Percentiles rank a stretch among this genome's conserved stretches.
Conservation (phyloP, 352 stramenopile species). For the Globisporangium echinulatum region DNA sequence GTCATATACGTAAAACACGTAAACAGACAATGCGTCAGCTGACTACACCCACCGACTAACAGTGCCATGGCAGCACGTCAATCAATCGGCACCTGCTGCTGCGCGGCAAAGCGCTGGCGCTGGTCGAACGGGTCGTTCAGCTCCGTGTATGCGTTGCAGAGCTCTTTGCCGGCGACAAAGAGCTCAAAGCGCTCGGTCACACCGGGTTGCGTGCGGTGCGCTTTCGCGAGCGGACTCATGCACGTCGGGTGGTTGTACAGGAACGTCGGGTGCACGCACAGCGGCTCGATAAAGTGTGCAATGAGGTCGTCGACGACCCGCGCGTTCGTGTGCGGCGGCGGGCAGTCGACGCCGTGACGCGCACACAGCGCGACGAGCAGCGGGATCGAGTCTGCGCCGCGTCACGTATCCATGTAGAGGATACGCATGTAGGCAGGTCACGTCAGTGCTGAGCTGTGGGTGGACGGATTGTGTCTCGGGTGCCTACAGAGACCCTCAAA, state of each 20-base stretch:
- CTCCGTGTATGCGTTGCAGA: conserved; percentile 99
- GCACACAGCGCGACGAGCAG: conserved; percentile 83
- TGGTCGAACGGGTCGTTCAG: conserved; percentile 98
- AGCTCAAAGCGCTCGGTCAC: conserved; percentile 98
- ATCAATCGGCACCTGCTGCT: conserved; percentile 50
- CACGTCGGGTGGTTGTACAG: conserved; percentile 97
- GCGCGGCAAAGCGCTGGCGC: conserved; percentile 92
- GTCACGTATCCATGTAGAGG: too few relatives aligned
- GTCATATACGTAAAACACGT: neutral
- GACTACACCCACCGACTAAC: too few relatives aligned
- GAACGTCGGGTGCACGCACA: conserved; percentile 94
- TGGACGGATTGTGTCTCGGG: neutral
- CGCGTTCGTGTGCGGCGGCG: conserved; percentile 90
- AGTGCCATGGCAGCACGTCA: too few relatives aligned
- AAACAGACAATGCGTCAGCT: neutral
- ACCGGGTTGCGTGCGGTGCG: conserved; percentile 88
- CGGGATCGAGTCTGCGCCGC: conserved; percentile 37
- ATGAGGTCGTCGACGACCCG: conserved; percentile 98
- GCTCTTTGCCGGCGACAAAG: conserved; percentile 94
- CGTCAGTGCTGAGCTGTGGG: too few relatives aligned
- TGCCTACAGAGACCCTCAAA: neutral
- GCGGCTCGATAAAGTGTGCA: conserved; percentile 94
- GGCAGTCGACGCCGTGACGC: conserved; percentile 87
- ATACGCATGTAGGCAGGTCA: too few relatives aligned
- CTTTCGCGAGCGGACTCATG: conserved; percentile 95